Base-by-base conservation (phyloP, 768 basidiomycete genomes). In the Podaxis sp. region DNA sequence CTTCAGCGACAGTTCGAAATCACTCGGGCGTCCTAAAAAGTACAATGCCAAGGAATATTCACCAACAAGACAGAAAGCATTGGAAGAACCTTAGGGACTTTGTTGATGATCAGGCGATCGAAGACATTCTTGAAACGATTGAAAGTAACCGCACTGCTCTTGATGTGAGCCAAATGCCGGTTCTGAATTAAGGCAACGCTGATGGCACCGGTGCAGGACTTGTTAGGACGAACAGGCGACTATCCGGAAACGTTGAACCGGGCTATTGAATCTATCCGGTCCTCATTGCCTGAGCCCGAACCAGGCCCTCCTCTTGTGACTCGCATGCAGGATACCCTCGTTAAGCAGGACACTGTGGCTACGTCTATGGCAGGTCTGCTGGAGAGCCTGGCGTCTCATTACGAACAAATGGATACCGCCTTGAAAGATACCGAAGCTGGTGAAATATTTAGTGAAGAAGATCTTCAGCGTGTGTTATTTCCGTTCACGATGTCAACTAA, bases 11-110 rank as follows among this genome's bases (percentile, higher is more conserved):
- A 13, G 63, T 76, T 17, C 68, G 72, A 22, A 65, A 73, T 36
- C 67, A 69, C 55, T 38, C 54, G 17, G 53, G 61, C 4, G 46
- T 50, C 19, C 43, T 56, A 8, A 13, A n/a, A 6, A 17, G 37
- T 25, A 37, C 29, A 17, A 15, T 15, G 2, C 7, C 55, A 27
- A 13, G 22, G 27, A 50, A n/a, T 25, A 37, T 37, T n/a, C 61
- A 19, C 67, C 60, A 74, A 65, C 60, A 69, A 25, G 86, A 88
- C 66, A 77, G 85, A 61, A 79, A 77, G 43, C 79, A 76, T 36
- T 93, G 92, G 92, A 94, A 92, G 79, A 90, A 89, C 0, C 70
- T 94, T 37, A 83, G 93, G 37, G 91, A 94, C 70, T 94, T 94
- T 72, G 90, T 93, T 38, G 90, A 93, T 67, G 93, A 94, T 66